These are phyloP conservation scores for Vigna unguiculata DNA, from an alignment of 306 rosid genomes.

Conservation along the genomic window DNA sequence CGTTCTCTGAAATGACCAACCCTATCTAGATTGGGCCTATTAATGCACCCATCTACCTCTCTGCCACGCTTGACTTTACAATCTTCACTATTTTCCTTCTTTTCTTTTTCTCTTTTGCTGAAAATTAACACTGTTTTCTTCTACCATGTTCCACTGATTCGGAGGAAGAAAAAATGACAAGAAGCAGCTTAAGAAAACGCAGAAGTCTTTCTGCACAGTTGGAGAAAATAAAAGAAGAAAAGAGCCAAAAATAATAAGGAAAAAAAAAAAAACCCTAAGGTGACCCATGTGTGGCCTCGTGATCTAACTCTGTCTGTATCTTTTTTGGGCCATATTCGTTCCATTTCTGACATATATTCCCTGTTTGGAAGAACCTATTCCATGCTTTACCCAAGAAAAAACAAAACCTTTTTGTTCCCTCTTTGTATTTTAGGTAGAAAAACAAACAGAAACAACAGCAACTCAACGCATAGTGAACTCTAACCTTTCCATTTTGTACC, in stretches of 20 bases:
- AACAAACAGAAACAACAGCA: conserved; percentile 29
- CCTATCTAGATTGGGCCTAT: conserved; percentile 17
- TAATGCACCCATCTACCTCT: conserved; percentile 24
- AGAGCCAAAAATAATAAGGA: neutral
- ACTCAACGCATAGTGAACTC: conserved; percentile 35
- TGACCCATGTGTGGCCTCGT: conserved; percentile 49
- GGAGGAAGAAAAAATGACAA: conserved; percentile 20
- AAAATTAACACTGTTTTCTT: neutral
- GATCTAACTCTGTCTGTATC: conserved; percentile 43
- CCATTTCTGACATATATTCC: conserved; percentile 29
- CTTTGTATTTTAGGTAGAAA: neutral
- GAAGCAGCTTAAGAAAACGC: neutral
- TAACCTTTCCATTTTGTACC: conserved; percentile 53
- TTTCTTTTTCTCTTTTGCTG: too few relatives aligned
- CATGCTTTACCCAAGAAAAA: neutral
- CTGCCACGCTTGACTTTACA: conserved; percentile 32
- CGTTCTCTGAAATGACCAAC: conserved; percentile 4
- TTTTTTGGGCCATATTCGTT: conserved; percentile 23
- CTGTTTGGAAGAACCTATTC: conserved; percentile 33
- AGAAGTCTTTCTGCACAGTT: neutral
- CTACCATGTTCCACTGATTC: conserved; percentile 43
- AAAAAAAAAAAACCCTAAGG: neutral
- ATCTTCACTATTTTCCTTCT: neutral
- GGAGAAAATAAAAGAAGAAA: neutral
- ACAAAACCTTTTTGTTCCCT: conserved; percentile 15